Evolutionary conservation across 1,284 basidiomycete species (phyloP).

Genomic region (Paramarasmius palmivorus): DNA sequence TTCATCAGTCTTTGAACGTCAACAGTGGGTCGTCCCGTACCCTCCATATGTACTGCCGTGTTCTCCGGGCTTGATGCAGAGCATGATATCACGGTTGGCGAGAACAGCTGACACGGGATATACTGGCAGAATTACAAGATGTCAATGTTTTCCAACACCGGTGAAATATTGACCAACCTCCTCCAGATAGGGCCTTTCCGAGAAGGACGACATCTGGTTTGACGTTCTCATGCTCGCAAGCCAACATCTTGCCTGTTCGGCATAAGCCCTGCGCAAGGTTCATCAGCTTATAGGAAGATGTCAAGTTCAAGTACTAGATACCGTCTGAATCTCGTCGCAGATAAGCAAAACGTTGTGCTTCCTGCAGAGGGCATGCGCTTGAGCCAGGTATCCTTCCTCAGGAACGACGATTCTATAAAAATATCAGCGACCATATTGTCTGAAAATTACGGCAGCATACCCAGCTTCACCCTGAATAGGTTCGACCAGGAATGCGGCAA

Average conservation of each 20-base stretch:
- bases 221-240: slow-evolving; percentile 86
- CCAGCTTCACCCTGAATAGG: slow-evolving; percentile 99
- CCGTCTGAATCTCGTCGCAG: slow-evolving; percentile 98
- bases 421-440: background rate
- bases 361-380: slow-evolving; percentile 84
- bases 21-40: slow-evolving; percentile 39
- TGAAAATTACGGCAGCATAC: slow-evolving; percentile 44
- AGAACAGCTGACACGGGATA: slow-evolving; percentile 97
- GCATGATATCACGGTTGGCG: slow-evolving; percentile 89
- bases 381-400: slow-evolving; percentile 82
- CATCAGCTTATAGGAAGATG: too few species aligned
- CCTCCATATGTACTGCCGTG: slow-evolving; percentile 97
- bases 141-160: slow-evolving; percentile 1
- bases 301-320: too few species aligned
- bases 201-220: slow-evolving; percentile 93
- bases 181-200: slow-evolving; percentile 95
- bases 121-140: slow-evolving; percentile 44
- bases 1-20: slow-evolving; percentile 2
- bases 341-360: slow-evolving; percentile 94
- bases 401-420: slow-evolving; percentile 15
- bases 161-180: slow-evolving; percentile 49
- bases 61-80: slow-evolving; percentile 95
- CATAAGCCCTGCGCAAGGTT: slow-evolving; percentile 71
- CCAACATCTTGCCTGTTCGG: slow-evolving; percentile 86
- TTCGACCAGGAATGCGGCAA: slow-evolving; percentile 94